Percentiles rank a stretch among this genome's conserved stretches.
phyloP scores from a whole-genome alignment of 768 basidiomycete genomes.

The Phlegmacium glaucopus region DNA sequence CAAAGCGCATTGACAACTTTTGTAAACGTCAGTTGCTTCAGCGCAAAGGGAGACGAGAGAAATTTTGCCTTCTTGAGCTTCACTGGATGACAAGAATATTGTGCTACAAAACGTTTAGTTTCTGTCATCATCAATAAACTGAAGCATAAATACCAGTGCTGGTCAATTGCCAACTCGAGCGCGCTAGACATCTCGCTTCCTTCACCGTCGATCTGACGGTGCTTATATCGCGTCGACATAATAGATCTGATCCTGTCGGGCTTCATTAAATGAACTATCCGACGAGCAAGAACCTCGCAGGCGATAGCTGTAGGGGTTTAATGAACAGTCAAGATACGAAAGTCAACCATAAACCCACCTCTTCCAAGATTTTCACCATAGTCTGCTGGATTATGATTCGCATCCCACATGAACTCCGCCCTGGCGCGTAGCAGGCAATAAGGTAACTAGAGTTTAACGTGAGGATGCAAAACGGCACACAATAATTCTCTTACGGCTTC shows the following conservation, averaged over 20 bases:
- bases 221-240: slow-evolving; percentile 77
- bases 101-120: slow-evolving; percentile 37
- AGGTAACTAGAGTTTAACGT: slow-evolving; percentile 51
- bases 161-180: slow-evolving; percentile 89
- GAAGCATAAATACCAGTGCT: slow-evolving; percentile 60
- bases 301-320: slow-evolving; percentile 52
- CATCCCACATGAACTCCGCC: slow-evolving; percentile 79
- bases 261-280: slow-evolving; percentile 68
- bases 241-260: slow-evolving; percentile 62
- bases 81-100: slow-evolving; percentile 81
- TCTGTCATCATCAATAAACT: not conserved
- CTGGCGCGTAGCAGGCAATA: slow-evolving; percentile 77
- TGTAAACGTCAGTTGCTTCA: not conserved
- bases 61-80: slow-evolving; percentile 72
- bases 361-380: slow-evolving; percentile 83
- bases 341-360: slow-evolving; percentile 39
- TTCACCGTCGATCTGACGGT: slow-evolving; percentile 73
- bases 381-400: slow-evolving; percentile 77
- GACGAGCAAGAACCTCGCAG: slow-evolving; percentile 81
- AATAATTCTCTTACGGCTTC: slow-evolving; percentile 59
- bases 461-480: slow-evolving; percentile 1
- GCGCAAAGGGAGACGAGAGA: not conserved
- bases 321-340: slow-evolving; percentile 1
- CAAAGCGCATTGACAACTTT: slow-evolving; percentile 80
- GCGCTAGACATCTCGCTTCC: slow-evolving; percentile 71